Percentiles rank a stretch among this genome's conserved stretches.
These are phyloP conservation scores for Fraxinus excelsior DNA, from an alignment of 257 asterid genomes.

Conservation along the genomic window DNA sequence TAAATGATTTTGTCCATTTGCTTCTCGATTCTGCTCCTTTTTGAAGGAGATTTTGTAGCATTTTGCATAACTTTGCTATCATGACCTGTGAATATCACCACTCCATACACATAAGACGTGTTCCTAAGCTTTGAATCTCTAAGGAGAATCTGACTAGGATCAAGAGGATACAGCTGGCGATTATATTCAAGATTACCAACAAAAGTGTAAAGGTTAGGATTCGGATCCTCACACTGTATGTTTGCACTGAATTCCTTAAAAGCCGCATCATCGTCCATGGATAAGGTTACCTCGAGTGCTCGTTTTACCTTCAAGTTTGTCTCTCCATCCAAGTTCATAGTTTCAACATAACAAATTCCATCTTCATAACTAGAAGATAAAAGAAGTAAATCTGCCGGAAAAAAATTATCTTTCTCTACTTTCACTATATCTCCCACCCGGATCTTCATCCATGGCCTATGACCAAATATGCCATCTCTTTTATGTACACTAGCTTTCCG, in stretches of 20 bases:
- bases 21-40: conserved; percentile 82
- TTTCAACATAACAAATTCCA: conserved; percentile 94
- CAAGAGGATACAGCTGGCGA: conserved; percentile 67
- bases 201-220: conserved; percentile 80
- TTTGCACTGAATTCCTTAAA: conserved; percentile 75
- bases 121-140: conserved; percentile 96
- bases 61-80: conserved; percentile 98
- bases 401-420: conserved; percentile 86
- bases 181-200: conserved; percentile 83
- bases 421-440: conserved; percentile 87
- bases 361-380: conserved; percentile 86
- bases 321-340: conserved; percentile 97
- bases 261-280: conserved; percentile 59
- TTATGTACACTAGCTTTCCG: conserved; percentile 68
- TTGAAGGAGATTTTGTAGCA: conserved; percentile 88
- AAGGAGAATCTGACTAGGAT: conserved; percentile 90
- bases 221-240: conserved; percentile 89
- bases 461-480: conserved; percentile 64
- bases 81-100: conserved; percentile 81
- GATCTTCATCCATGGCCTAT: conserved; percentile 85
- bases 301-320: conserved; percentile 92
- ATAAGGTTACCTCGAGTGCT: conserved; percentile 67
- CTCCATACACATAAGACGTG: conserved; percentile 79
- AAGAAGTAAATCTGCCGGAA: conserved; percentile 91
- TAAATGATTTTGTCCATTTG: conserved; percentile 95